Evolutionary conservation across 495 filamentous ascomycete species (phyloP).

Genomic region (Bryoglossum gracile): DNA sequence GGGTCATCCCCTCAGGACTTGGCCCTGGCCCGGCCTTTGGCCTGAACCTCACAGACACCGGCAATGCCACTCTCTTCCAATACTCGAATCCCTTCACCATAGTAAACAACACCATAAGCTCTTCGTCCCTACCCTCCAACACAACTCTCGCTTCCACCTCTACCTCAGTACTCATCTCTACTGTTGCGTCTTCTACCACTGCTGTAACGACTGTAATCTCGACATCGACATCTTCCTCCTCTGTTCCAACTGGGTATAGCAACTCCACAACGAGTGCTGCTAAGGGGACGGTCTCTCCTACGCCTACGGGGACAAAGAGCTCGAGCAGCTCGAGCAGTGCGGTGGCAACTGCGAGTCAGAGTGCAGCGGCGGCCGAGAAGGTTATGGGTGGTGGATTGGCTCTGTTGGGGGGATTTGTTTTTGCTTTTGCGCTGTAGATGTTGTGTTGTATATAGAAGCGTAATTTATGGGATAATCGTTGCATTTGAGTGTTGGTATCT

Average conservation of each 20-base stretch:
- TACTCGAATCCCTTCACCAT: conserved; percentile 15
- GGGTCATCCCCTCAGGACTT: conserved; percentile 2
- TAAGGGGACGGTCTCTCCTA: background rate
- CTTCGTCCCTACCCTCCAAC: background rate
- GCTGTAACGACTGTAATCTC: background rate
- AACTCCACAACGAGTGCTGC: background rate
- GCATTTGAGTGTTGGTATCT: too few relatives aligned
- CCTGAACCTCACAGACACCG: conserved; percentile 5
- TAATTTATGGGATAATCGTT: too few relatives aligned
- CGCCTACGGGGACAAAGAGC: background rate
- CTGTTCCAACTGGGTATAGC: too few relatives aligned
- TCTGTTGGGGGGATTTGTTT: background rate
- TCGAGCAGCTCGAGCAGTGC: background rate
- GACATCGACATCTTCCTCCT: background rate
- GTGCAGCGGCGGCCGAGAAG: background rate
- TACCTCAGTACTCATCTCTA: background rate
- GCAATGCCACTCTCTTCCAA: conserved; percentile 14
- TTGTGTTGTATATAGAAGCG: too few relatives aligned
- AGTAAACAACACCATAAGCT: background rate
- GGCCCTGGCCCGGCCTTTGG: conserved; percentile 4
- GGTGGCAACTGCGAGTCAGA: background rate
- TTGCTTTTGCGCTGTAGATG: background rate
- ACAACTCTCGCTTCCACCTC: background rate
- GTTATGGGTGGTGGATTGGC: background rate
- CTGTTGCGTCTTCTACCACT: background rate